Conservation (phyloP, 257 asterid species). For the Solanum clarkiae region DNA sequence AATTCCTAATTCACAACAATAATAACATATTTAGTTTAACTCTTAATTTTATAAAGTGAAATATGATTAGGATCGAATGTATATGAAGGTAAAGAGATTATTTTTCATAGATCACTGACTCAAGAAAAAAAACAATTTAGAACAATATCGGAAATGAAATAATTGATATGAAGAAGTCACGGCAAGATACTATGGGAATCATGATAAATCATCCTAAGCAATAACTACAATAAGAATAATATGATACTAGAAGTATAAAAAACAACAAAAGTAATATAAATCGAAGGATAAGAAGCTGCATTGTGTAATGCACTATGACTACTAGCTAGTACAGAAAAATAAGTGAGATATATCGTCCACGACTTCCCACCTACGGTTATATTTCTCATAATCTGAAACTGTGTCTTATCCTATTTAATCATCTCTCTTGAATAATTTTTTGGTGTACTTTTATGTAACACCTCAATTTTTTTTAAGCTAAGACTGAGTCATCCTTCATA, state of each 20-base stretch:
- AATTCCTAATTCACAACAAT: too few relatives aligned
- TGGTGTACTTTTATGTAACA: not conserved
- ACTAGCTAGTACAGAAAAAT: not conserved
- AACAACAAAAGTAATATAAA: not conserved
- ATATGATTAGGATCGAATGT: too few relatives aligned
- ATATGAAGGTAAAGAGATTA: not conserved
- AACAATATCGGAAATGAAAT: not conserved
- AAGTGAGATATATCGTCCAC: not conserved
- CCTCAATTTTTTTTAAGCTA: too few relatives aligned
- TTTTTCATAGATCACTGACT: fast-evolving
- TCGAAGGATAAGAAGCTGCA: not conserved
- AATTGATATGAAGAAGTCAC: not conserved
- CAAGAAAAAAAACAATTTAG: not conserved
- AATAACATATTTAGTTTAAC: not conserved
- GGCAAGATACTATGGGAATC: not conserved
- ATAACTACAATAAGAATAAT: not conserved
- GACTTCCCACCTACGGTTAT: not conserved
- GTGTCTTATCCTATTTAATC: not conserved
- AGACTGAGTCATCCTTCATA: too few relatives aligned
- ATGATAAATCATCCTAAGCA: not conserved
- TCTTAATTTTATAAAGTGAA: too few relatives aligned
- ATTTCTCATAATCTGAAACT: not conserved
- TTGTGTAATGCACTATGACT: not conserved
- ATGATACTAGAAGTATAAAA: not conserved
- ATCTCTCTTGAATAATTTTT: not conserved